These are phyloP conservation scores for Paramecium octaurelia DNA, from an alignment of 73 alveolate genomes.

Conservation along the genomic window DNA sequence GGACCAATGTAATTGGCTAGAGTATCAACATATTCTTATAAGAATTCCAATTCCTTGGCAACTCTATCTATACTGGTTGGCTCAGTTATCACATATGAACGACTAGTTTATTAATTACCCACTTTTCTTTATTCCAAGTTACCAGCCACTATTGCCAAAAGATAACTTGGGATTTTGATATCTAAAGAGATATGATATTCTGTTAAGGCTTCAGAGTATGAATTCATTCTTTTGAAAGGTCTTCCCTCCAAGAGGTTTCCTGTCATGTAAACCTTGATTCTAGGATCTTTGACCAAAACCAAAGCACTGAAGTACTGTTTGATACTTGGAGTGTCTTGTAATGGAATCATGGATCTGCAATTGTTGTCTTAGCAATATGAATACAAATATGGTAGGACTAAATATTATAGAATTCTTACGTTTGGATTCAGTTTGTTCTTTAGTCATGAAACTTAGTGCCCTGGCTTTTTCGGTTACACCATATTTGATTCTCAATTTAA, in stretches of 20 bases:
- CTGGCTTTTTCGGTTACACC: conserved; percentile 55
- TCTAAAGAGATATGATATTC: conserved; percentile 72
- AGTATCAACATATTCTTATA: conserved; percentile 75
- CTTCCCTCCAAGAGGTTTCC: background rate
- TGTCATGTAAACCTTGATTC: conserved; percentile 66
- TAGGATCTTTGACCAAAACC: conserved; percentile 48
- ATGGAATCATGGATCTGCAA: conserved; percentile 92
- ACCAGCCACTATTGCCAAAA: conserved; percentile 90
- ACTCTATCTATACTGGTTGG: conserved; percentile 68
- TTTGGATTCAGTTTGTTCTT: conserved; percentile 85
- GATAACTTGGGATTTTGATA: conserved; percentile 87
- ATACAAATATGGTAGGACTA: conserved; percentile 76
- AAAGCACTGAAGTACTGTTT: conserved; percentile 75
- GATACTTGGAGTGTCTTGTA: conserved; percentile 95
- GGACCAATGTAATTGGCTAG: conserved; percentile 80
- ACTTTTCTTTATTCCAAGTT: conserved; percentile 67
- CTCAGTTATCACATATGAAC: conserved; percentile 82
- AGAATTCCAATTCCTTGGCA: conserved; percentile 79
- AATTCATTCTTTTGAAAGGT: background rate
- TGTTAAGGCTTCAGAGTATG: conserved; percentile 32
- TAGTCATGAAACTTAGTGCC: conserved; percentile 70
- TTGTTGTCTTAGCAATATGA: conserved; percentile 91
- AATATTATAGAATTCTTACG: conserved; percentile 53
- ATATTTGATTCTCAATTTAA: conserved; percentile 14
- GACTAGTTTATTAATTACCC: conserved; percentile 55